Evolutionary conservation across 495 filamentous ascomycete species (phyloP), one percentile per base, ranked within the genome.

Genomic region (Halenospora varia): DNA sequence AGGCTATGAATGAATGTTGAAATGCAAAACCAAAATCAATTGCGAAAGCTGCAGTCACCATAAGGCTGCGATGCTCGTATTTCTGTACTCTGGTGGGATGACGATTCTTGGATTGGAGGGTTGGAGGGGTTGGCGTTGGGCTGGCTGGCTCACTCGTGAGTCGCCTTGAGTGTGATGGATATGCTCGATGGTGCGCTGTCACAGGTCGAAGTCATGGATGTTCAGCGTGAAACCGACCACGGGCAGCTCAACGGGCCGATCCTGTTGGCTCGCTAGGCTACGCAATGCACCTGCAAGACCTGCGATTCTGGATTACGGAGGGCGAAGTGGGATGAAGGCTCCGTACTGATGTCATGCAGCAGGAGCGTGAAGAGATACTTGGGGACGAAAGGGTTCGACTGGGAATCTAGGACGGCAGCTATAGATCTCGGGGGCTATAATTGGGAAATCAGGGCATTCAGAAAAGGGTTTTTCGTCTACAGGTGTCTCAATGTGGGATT

Each of bases 361-460:
- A 61, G 53, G 24, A 29, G 20, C 2, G 15, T 10, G 39, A 6
- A 35, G 45, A 35, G 29, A 25, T n/a, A n/a, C n/a, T n/a, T n/a
- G n/a, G n/a, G n/a, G n/a, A n/a, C n/a, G 23, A 25, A 47, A 25
- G 47, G 11, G 24, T 25, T 45, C 46, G 47, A 51, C 18, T 52
- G 59, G 59, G 53, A 61, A 56, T 61, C 59, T 52, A 39, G 59
- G 59, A 52, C 48, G 49, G 59, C 29, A 48, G 22, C 42, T 56
- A 61, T 56, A 52, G 48, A 13, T 13, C 29, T 35, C 13, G 29
- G 29, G 29, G 29, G 29, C 29, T 35, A 35, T 35, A 35, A 35
- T 35, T 35, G 29, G 29, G 29, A 35, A 35, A 6, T 13, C 4
- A 35, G 29, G 29, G 13, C 29, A 13, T 13, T 35, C 6, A 35